These are phyloP conservation scores for Eucalyptus tenuipes DNA, from an alignment of 345 rosid species.

Conservation along the genomic window DNA sequence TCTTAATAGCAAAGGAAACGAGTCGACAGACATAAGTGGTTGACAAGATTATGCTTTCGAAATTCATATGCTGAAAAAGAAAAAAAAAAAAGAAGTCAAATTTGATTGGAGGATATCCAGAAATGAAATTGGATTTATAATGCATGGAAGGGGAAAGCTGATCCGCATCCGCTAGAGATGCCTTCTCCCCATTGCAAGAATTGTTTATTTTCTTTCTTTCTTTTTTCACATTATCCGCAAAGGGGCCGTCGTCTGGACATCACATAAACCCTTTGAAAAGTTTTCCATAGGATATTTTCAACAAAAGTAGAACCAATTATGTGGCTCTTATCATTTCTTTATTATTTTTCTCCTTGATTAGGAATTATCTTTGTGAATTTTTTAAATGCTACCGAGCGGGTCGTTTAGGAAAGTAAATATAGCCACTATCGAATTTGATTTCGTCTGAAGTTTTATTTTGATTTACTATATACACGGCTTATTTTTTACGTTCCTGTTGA, in stretches of 20 bases:
- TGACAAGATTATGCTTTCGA: background rate
- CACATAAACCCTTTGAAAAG: background rate
- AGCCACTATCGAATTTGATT: background rate
- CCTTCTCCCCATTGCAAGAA: background rate
- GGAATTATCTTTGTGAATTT: background rate
- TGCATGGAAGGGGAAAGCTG: background rate
- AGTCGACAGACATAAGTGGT: background rate
- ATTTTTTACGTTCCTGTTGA: background rate
- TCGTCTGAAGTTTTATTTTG: background rate
- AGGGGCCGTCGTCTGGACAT: background rate
- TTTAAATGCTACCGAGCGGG: background rate
- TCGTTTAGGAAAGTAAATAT: background rate
- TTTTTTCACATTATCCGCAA: background rate
- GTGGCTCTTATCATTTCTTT: background rate
- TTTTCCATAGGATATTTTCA: background rate
- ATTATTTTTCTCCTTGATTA: background rate
- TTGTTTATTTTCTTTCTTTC: background rate
- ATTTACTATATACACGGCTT: background rate
- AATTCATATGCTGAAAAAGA: background rate
- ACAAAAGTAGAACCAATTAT: background rate
- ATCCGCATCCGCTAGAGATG: background rate
- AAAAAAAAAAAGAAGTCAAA: too few species aligned
- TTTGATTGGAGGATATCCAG: background rate
- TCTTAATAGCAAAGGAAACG: background rate
- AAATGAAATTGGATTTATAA: background rate